Conservation (phyloP, 1,284 basidiomycete species). For the Leccinum cinnamomeum region DNA sequence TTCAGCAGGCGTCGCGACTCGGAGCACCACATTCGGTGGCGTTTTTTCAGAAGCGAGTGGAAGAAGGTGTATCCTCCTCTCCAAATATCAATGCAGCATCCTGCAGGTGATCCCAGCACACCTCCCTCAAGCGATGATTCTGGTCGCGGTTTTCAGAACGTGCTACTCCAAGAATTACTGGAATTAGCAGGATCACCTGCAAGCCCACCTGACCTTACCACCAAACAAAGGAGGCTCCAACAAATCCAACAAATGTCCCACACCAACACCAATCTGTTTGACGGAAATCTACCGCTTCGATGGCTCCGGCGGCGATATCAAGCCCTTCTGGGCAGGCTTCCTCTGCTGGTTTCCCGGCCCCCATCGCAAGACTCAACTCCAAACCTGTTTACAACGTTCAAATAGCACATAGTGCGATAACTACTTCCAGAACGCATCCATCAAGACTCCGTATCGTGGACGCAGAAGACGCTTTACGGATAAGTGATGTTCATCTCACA, state of each 20-base stretch:
- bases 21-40: conserved; percentile 67
- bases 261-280: conserved; percentile 16
- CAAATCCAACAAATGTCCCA: not conserved
- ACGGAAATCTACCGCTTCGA: conserved; percentile 43
- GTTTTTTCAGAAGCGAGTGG: conserved; percentile 57
- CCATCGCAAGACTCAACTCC: conserved; percentile 2
- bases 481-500: conserved; percentile 21
- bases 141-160: conserved; percentile 46
- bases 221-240: conserved; percentile 13
- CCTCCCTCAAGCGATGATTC: conserved; percentile 27
- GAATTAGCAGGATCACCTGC: conserved; percentile 41
- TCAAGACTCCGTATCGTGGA: conserved; percentile 30
- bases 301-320: conserved; percentile 70
- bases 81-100: conserved; percentile 37
- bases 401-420: conserved; percentile 32
- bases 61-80: conserved; percentile 61
- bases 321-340: conserved; percentile 55
- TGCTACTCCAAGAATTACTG: conserved; percentile 48
- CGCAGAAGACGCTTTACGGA: conserved; percentile 38
- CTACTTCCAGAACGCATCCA: conserved; percentile 16
- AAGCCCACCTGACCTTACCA: conserved; percentile 4
- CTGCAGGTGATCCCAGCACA: not conserved
- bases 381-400: conserved; percentile 32
- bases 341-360: conserved; percentile 47
- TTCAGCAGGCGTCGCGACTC: conserved; percentile 62